Conservation (phyloP, 2,329 filamentous ascomycete genomes). For the Botrytis medusae region DNA sequence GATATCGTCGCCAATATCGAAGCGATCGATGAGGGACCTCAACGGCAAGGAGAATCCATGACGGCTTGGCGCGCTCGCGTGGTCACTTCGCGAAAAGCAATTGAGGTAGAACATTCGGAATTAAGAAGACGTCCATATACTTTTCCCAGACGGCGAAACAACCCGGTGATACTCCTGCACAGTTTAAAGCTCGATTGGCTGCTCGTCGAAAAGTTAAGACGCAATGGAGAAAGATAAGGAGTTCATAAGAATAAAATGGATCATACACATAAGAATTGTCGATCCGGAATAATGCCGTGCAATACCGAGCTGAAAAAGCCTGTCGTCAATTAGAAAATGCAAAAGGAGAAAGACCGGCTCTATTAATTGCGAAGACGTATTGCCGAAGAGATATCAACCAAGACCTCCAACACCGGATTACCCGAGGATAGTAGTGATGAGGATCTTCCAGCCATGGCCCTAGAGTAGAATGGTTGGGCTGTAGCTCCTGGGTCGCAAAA, state of each 20-base stretch:
- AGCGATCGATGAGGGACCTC: background rate
- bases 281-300: background rate
- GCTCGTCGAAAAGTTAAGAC: background rate
- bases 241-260: conserved; percentile 11
- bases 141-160: background rate
- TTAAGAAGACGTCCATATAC: background rate
- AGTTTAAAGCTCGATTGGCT: background rate
- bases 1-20: background rate
- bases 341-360: background rate
- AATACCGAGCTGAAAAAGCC: conserved; percentile 8
- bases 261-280: background rate
- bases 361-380: background rate
- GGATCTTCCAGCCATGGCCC: background rate
- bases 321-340: background rate
- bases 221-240: conserved; percentile 6
- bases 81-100: background rate
- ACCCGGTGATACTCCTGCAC: background rate
- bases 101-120: background rate
- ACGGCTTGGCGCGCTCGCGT: background rate
- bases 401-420: background rate
- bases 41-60: background rate
- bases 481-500: background rate
- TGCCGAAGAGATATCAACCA: background rate
- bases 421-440: conserved; percentile 17
- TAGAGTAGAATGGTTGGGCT: background rate